Percentiles rank a stretch among this genome's conserved stretches.
Evolutionary conservation across 257 asterid genomes (phyloP).

Genomic region (Cynanchum wilfordii): DNA sequence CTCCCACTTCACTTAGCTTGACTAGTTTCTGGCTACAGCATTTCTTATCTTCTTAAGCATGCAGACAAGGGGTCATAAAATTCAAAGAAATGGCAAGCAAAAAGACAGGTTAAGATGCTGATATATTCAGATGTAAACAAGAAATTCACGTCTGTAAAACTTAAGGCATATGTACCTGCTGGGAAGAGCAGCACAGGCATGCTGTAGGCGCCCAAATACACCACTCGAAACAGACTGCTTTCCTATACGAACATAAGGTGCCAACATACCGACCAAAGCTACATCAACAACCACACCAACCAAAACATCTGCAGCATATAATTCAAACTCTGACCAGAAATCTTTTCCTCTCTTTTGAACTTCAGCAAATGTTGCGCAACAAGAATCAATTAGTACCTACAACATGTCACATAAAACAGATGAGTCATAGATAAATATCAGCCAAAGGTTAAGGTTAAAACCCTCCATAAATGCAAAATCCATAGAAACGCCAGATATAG

Average conservation of each 20-base stretch:
- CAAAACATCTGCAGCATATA: constrained; percentile 88
- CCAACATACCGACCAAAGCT: constrained; percentile 93
- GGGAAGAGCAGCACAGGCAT: constrained; percentile 67
- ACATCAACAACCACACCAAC: constrained; percentile 91
- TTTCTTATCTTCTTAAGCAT: too few relatives aligned
- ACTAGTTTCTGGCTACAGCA: too few relatives aligned
- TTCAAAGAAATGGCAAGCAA: neutral
- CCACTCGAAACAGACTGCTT: constrained; percentile 61
- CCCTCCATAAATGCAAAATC: neutral
- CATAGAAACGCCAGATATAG: neutral
- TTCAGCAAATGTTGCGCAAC: constrained; percentile 98
- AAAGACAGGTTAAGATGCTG: neutral
- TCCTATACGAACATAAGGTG: constrained; percentile 88
- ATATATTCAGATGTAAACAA: neutral
- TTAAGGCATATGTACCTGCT: constrained; percentile 53
- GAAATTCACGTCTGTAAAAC: constrained; percentile 10
- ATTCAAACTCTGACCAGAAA: constrained; percentile 95
- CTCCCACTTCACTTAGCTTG: neutral
- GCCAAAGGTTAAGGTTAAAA: neutral
- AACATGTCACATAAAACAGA: constrained; percentile 6
- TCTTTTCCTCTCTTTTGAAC: constrained; percentile 89
- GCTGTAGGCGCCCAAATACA: constrained; percentile 48
- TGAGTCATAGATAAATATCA: neutral
- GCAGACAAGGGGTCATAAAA: neutral
- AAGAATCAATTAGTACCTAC: constrained; percentile 86